Base-by-base conservation (phyloP, 768 basidiomycete species). In the Podaxis mareebaensis region DNA sequence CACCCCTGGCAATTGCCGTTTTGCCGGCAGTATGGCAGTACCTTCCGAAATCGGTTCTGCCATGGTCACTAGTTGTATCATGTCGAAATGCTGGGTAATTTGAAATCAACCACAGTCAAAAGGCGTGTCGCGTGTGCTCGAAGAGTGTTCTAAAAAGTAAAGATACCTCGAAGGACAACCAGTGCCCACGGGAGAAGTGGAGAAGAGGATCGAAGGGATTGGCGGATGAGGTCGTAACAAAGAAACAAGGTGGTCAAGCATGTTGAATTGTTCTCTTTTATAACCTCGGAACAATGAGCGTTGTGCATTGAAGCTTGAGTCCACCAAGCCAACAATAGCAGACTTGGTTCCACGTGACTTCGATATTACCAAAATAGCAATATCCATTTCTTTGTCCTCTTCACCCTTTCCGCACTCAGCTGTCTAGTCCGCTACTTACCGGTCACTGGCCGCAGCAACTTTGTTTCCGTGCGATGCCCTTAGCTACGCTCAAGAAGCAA, bases 61-160 rank as follows among this genome's bases (percentile, higher is more conserved):
- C 40, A 42, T 6, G 11, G 40, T 42, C 40, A 42, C 40, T 42
- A 24, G 22, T n/a, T n/a, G n/a, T 46, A 61, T 64, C 13, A 40
- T 51, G 5, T 51, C 26, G 48, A 20, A 26, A 11, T 24, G 48
- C 22, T 22, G 22, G 11, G 49, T 26, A 24, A 44, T 15, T 8
- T 13, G 42, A 5, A 12, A 20, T 44, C 8, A 33, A 33, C 15
- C 8, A 8, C 15, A 3, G 42, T 44, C 42, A 20, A 44, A 44
- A 62, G 36, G 65, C 53, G 42, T 57, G 63, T 42, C 38, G 53
- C 51, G 53, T 39, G 60, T 62, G 63, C 26, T 56, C 36, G 42
- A 36, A 28, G 53, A 39, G 57, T 58, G 40, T 49, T 54, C 53
- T 59, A 64, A 63, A 65, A 59, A 60, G 52, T 44, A 63, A 66